Base-by-base conservation (phyloP, 331 rosid species). In the Cydonia oblonga region DNA sequence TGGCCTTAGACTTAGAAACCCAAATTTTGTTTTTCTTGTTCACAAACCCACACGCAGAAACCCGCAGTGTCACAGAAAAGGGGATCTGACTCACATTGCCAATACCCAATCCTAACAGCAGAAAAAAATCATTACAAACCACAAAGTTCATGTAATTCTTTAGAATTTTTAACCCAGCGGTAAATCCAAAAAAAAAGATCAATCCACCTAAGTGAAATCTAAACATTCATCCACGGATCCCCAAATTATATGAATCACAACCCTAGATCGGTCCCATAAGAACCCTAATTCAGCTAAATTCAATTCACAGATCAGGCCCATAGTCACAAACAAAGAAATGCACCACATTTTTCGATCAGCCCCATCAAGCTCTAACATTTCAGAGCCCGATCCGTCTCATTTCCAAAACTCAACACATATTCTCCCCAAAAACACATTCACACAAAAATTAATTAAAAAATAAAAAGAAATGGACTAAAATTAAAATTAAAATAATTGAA, bases 371-470 rank as follows among this genome's bases (percentile, higher is more conserved):
- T n/a, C 53, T 16, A 63, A 29, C 29, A 73, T 74, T 58, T 68
- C 68, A 72, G 61, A 75, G 19, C 7, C 72, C 20, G 83, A 90
- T 84, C 87, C 77, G 35, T n/a, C 66, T n/a, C 75, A 66, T 64
- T 78, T 59, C 24, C 76, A 28, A 70, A 70, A 56, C 28, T 10
- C 18, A 18, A 38, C 40, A 60, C 20, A 66, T 66, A 53, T 9
- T 57, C 19, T 13, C 18, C 16, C 25, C 24, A 14, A n/a, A 67
- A 10, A 29, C 33, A 16, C 24, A 29, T 11, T 26, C 20, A 20
- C 6, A 33, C 20, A 25, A 11, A 66, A 71, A 26, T 49, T 19
- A 22, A 12, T 5, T 13, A 0, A 62, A 30, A 33, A 9, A 8
- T 1, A 19, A 49, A 64, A 32, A 10, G 16, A 40, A 24, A 24